Percentiles rank a stretch among this genome's conserved stretches.
phyloP scores from a whole-genome alignment of 129 eudicot genomes.

The Gnaphalium uliginosum region DNA sequence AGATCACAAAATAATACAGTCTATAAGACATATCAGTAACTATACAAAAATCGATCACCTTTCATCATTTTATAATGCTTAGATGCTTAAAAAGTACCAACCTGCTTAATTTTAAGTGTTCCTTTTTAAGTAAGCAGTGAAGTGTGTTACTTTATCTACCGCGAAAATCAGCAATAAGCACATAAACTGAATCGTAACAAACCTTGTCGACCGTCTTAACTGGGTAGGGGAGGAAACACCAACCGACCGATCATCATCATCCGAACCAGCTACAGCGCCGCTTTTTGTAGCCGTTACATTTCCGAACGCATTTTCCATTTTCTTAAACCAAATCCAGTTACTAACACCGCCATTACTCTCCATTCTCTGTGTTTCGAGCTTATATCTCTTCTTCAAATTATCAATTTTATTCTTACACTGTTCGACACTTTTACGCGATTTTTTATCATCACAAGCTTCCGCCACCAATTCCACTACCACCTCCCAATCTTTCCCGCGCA shows the following conservation, averaged over 20 bases:
- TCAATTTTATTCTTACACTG: slow-evolving; percentile 55
- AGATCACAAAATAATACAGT: background rate
- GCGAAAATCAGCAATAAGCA: background rate
- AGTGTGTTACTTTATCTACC: background rate
- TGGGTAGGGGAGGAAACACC: slow-evolving; percentile 25
- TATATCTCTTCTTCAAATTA: slow-evolving; percentile 51
- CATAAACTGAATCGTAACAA: background rate
- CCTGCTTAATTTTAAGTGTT: too few relatives aligned
- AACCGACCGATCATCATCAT: slow-evolving; percentile 29
- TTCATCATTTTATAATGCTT: background rate
- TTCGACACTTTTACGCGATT: slow-evolving; percentile 38
- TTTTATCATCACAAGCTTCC: slow-evolving; percentile 23
- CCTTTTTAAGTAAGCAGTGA: too few relatives aligned
- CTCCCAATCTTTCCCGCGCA: slow-evolving; percentile 43
- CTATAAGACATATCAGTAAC: background rate
- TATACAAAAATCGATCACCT: background rate
- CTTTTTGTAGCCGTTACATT: slow-evolving; percentile 2
- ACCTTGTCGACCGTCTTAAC: slow-evolving; percentile 39
- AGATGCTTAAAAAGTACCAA: background rate
- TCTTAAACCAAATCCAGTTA: slow-evolving; percentile 38
- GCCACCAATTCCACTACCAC: slow-evolving; percentile 39
- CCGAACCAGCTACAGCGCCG: slow-evolving; percentile 19
- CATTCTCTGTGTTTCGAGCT: slow-evolving; percentile 36
- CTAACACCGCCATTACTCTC: slow-evolving; percentile 34
- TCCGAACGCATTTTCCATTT: slow-evolving; percentile 34